Base-by-base conservation (phyloP, 2,329 filamentous ascomycete species). In the Didymella exigua region DNA sequence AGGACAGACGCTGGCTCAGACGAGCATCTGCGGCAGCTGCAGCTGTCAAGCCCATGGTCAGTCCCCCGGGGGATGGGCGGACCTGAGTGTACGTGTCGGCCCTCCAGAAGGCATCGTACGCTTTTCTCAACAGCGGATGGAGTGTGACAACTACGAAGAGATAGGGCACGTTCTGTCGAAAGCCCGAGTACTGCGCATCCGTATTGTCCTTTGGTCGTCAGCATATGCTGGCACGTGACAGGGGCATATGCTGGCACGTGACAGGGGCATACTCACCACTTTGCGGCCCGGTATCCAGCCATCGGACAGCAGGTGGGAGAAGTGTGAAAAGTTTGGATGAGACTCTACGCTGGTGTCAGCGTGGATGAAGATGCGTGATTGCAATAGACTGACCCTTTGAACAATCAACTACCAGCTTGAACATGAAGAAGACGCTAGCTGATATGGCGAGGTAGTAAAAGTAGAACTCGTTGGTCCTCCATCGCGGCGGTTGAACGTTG, bases 261-360 rank as follows among this genome's bases (percentile, higher is more conserved):
- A 51, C 4, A 30, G 16, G 26, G 26, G 18, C n/a, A 2, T 26
- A 63, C 66, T 74, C 81, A 91, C 89, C 59, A 98, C 91, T 82
- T 91, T 91, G 55, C 93, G 89, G 23, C 93, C 93, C 7, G 89
- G 89, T 53, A 99, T 89, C 95, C 95, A 99, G 64, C 95, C 96
- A 8, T 86, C 82, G 2, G 86, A 87, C 14, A 99, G 83, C 33
- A 88, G 79, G 56, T 80, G 79, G 58, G 88, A 82, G 71, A 88
- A 97, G 63, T 88, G 89, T 54, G 82, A 73, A 72, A 95, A 99
- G 63, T 89, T 87, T 5, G 91, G 90, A 72, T 97, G 89, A 30
- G 86, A 87, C 56, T 88, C 92, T 96, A 26, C 2, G 6, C 10
- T 27, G 18, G 18, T 42, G 18, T 69, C 14, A 68, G 41, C 18